A percentile compares a stretch with the other conserved stretches of the same genome.
These are phyloP conservation scores for Cutaneotrichosporon sp. DNA, from an alignment of 1,284 basidiomycete genomes.

Conservation along the genomic window DNA sequence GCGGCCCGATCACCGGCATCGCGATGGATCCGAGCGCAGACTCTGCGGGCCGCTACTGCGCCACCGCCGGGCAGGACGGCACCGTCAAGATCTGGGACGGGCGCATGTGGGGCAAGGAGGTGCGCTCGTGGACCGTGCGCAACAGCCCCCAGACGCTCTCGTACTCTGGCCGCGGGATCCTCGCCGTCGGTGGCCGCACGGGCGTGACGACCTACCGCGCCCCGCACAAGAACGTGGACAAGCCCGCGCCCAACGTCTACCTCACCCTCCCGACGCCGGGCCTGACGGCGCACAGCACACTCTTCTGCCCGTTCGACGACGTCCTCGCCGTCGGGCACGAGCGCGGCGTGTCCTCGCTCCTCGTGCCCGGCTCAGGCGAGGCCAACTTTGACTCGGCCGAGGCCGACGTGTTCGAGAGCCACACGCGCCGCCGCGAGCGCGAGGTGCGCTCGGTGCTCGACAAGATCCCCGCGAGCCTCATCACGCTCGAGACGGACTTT, in stretches of 20 bases:
- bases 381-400: constrained; percentile 92
- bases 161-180: constrained; percentile 69
- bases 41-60: constrained; percentile 83
- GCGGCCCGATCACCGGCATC: constrained; percentile 81
- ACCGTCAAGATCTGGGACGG: constrained; percentile 94
- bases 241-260: constrained; percentile 60
- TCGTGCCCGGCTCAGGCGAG: constrained; percentile 91
- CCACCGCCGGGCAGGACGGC: constrained; percentile 85
- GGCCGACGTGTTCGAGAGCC: constrained; percentile 92
- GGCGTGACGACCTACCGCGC: constrained; percentile 70
- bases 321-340: constrained; percentile 72
- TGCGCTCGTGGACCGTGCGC: constrained; percentile 76
- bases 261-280: constrained; percentile 65
- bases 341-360: constrained; percentile 75
- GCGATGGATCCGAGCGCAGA: constrained; percentile 72
- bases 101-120: constrained; percentile 86
- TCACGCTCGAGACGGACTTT: constrained; percentile 83
- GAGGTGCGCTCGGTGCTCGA: constrained; percentile 90
- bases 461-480: constrained; percentile 95
- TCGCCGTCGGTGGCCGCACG: constrained; percentile 79
- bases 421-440: constrained; percentile 77
- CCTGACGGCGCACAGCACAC: constrained; percentile 64
- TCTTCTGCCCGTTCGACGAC: constrained; percentile 91
- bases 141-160: constrained; percentile 54
- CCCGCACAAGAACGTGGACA: constrained; percentile 13